These are phyloP conservation scores for Dissoconium aciculare DNA, from an alignment of 2,329 filamentous ascomycete genomes.

Conservation along the genomic window DNA sequence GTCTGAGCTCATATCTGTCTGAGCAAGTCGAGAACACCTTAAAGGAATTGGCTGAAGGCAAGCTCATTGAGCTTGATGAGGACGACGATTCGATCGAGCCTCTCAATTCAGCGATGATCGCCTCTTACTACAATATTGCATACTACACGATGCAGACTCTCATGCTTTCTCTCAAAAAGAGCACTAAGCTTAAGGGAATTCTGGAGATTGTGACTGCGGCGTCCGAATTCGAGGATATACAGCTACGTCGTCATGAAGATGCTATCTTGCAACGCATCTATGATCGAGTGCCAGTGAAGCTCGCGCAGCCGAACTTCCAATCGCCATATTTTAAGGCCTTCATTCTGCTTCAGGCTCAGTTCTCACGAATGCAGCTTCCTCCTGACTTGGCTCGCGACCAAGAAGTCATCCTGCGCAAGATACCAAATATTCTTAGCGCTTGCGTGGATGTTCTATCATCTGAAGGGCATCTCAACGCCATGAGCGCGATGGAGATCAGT, in stretches of 20 bases:
- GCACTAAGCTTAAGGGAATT: slow-evolving; percentile 91
- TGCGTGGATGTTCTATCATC: slow-evolving; percentile 91
- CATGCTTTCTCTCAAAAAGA: slow-evolving; percentile 71
- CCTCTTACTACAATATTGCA: slow-evolving; percentile 97
- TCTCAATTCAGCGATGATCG: slow-evolving; percentile 93
- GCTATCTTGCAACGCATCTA: slow-evolving; percentile 80
- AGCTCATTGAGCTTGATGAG: slow-evolving; percentile 89
- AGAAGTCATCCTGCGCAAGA: slow-evolving; percentile 69
- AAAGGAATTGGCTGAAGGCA: slow-evolving; percentile 78
- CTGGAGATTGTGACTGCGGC: slow-evolving; percentile 94
- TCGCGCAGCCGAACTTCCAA: slow-evolving; percentile 71
- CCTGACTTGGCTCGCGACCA: slow-evolving; percentile 95
- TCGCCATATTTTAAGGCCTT: slow-evolving; percentile 98
- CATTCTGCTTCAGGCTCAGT: slow-evolving; percentile 92
- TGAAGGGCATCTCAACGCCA: slow-evolving; percentile 89
- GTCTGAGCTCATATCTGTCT: slow-evolving; percentile 83
- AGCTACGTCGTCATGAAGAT: slow-evolving; percentile 86
- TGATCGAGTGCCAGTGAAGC: slow-evolving; percentile 87
- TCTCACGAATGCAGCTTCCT: slow-evolving; percentile 90
- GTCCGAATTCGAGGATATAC: slow-evolving; percentile 88
- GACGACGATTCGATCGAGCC: slow-evolving; percentile 73
- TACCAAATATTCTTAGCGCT: slow-evolving; percentile 75
- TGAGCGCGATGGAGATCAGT: slow-evolving; percentile 97
- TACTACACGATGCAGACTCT: slow-evolving; percentile 99
- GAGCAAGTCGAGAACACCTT: slow-evolving; percentile 87